These are phyloP conservation scores for Venturia effusa DNA, from an alignment of 2,329 filamentous ascomycete genomes.

Conservation along the genomic window DNA sequence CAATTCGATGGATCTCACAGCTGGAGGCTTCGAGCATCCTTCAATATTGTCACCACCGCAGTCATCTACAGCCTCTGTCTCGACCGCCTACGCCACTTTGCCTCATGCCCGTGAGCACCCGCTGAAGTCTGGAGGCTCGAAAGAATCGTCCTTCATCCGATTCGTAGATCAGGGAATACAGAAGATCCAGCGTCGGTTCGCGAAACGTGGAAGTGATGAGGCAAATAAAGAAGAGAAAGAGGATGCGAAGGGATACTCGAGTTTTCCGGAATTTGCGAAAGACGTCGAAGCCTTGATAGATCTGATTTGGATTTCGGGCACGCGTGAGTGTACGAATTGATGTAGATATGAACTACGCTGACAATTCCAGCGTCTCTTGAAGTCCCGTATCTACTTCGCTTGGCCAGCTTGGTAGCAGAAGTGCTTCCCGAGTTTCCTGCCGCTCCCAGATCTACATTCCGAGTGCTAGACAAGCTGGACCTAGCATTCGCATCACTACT, in stretches of 20 bases:
- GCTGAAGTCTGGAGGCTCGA: slow-evolving; percentile 43
- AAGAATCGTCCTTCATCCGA: slow-evolving; percentile 47
- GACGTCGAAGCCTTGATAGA: slow-evolving; percentile 69
- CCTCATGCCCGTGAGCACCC: slow-evolving; percentile 43
- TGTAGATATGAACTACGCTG: neutral
- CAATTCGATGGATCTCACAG: neutral
- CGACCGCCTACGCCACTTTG: slow-evolving; percentile 31
- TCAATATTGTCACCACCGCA: slow-evolving; percentile 32
- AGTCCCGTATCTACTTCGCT: slow-evolving; percentile 69
- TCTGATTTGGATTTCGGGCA: slow-evolving; percentile 77
- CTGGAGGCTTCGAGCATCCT: slow-evolving; percentile 10
- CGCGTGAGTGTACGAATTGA: slow-evolving; percentile 49
- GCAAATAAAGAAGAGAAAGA: slow-evolving; percentile 1
- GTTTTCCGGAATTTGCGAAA: slow-evolving; percentile 57
- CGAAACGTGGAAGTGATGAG: slow-evolving; percentile 30
- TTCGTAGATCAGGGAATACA: slow-evolving; percentile 44
- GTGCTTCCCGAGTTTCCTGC: slow-evolving; percentile 65
- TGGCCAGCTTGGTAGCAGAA: slow-evolving; percentile 61
- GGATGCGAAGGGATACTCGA: slow-evolving; percentile 38
- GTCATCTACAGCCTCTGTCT: slow-evolving; percentile 18
- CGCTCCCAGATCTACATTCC: slow-evolving; percentile 56
- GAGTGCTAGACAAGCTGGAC: slow-evolving; percentile 67
- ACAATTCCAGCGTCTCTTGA: slow-evolving; percentile 56
- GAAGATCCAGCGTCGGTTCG: slow-evolving; percentile 40
- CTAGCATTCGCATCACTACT: slow-evolving; percentile 71